phyloP scores from a whole-genome alignment of 495 filamentous ascomycete genomes.

The Podospora australis region DNA sequence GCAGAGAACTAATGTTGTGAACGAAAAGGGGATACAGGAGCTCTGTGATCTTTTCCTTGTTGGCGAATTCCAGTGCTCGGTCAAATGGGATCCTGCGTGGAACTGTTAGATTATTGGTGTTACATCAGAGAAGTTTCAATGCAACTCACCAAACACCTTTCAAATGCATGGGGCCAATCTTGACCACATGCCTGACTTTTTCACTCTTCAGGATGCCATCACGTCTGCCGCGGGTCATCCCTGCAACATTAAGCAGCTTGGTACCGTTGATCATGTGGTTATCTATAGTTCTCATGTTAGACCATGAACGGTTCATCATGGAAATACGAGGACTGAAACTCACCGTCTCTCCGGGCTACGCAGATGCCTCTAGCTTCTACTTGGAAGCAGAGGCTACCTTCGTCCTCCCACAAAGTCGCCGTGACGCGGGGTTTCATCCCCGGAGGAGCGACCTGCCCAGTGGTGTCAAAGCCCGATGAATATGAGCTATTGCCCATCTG shows the following conservation, averaged over 20 bases:
- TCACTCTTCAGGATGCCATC: conserved; percentile 98
- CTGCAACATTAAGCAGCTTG: conserved; percentile 92
- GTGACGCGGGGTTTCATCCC: conserved; percentile 98
- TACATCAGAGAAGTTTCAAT: neutral
- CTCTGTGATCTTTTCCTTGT: conserved; percentile 99
- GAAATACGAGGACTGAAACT: no score
- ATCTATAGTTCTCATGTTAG: no score
- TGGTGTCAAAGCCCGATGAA: conserved; percentile 68
- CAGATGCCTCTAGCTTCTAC: conserved; percentile 96
- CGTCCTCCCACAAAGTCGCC: conserved; percentile 96
- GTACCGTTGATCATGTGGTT: conserved; percentile 99
- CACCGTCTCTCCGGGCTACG: conserved; percentile 90
- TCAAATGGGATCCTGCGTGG: conserved; percentile 87
- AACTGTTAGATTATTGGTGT: conserved; percentile 5
- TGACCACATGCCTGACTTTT: conserved; percentile 92
- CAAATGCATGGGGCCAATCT: conserved; percentile 97
- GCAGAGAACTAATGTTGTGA: conserved; percentile 88
- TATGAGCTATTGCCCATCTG: conserved; percentile 43
- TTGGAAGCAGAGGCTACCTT: conserved; percentile 95
- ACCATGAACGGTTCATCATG: no score
- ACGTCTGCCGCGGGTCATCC: conserved; percentile 92
- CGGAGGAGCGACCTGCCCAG: conserved; percentile 89
- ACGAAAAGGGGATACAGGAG: conserved; percentile 92
- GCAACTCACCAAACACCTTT: conserved; percentile 94
- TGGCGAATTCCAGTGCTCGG: conserved; percentile 91